Evolutionary conservation across 1,284 basidiomycete species (phyloP).

Genomic region (Pseudozyma hubeiensis): DNA sequence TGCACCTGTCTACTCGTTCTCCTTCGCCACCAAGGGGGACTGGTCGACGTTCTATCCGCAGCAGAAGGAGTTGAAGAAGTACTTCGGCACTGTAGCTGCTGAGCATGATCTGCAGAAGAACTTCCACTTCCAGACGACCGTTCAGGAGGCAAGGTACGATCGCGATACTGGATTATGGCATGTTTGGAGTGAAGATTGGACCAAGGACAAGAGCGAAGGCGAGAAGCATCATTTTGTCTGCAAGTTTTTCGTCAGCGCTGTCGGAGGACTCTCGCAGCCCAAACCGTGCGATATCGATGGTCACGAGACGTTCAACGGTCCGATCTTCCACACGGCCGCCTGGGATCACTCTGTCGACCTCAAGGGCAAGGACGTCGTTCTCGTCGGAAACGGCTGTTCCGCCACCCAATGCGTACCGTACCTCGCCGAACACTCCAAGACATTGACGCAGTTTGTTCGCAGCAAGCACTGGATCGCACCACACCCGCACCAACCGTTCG

Average conservation of each 20-base stretch:
- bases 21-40: conserved; percentile 62
- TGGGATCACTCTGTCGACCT: conserved; percentile 67
- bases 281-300: conserved; percentile 62
- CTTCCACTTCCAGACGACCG: conserved; percentile 58
- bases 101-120: conserved; percentile 52
- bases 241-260: conserved; percentile 61
- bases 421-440: conserved; percentile 54
- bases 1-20: conserved; percentile 65
- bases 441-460: conserved; percentile 60
- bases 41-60: conserved; percentile 61
- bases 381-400: conserved; percentile 67
- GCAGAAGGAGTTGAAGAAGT: conserved; percentile 59
- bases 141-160: conserved; percentile 58
- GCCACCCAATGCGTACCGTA: conserved; percentile 63
- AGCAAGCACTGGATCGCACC: conserved; percentile 65
- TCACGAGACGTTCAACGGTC: conserved; percentile 60
- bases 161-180: conserved; percentile 62
- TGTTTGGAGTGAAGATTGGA: conserved; percentile 49
- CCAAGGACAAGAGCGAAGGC: neutral
- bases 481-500: conserved; percentile 50
- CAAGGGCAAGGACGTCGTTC: conserved; percentile 66
- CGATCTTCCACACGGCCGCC: conserved; percentile 68
- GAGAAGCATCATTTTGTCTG: conserved; percentile 58
- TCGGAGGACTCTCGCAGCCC: conserved; percentile 64
- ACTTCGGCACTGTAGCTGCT: conserved; percentile 57